Base-by-base conservation (phyloP, 164 flowering plant genomes). In the Liriodendron chinense region DNA sequence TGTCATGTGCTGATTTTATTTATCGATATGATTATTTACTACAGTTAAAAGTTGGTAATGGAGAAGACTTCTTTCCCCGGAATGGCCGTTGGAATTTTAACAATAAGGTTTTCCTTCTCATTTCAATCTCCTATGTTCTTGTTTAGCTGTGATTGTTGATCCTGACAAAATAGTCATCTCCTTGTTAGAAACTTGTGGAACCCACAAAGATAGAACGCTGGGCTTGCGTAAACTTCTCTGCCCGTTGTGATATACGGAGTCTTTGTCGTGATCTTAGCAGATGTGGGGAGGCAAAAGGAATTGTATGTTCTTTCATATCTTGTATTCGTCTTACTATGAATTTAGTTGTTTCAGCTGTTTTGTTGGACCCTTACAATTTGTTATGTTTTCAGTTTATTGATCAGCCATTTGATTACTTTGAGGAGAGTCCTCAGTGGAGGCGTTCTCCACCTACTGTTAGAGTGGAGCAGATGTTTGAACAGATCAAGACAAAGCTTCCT, bases 71-170 rank as follows among this genome's bases (percentile, higher is more conserved):
- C 24, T 49, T 73, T 34, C 89, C 98, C 7, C 82, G 94, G 9
- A 90, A 88, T 79, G 99, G 99, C 7, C 80, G 94, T 0, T 94
- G 98, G 99, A 96, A 94, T 74, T 90, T 94, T 47, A 91, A 87
- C 62, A 84, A 91, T 14, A 96, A 92, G 97, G 34, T 28, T n/a
- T 10, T 72, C 18, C 13, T 3, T 65, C 8, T 24, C 5, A 24
- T 13, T 25, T 73, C 12, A 20, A 9, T 21, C 9, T 9, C 26
- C 16, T 64, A 12, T 64, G 67, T 23, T 2, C 24, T 62, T 21
- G 9, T 63, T 0, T 62, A 20, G 24, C 65, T 62, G 9, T 24
- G 18, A 7, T 70, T 9, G 14, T 12, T 59, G 22, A 12, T 65
- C 50, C 72, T 78, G 53, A 48, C 53, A n/a, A 16, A 57, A 28